Percentiles rank a stretch among this genome's conserved stretches.
Conservation (phyloP, 2,329 filamentous ascomycete genomes). For the Xylaria polymorpha region DNA sequence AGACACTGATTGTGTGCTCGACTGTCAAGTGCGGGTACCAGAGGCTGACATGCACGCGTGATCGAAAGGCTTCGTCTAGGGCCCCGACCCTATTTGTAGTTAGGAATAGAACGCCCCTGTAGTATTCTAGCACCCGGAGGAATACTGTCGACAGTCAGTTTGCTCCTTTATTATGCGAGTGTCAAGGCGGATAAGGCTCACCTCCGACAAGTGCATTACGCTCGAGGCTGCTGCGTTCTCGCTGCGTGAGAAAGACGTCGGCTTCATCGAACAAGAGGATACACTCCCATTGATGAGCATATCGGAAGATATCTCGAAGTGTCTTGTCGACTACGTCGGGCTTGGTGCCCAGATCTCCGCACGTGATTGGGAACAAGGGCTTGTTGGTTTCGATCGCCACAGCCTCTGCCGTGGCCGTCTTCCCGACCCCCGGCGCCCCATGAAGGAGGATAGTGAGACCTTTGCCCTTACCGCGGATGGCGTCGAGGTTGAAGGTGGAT, state of each 20-base stretch:
- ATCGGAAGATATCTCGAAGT: slow-evolving; percentile 18
- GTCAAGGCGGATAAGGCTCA: background rate
- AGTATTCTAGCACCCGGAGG: slow-evolving; percentile 51
- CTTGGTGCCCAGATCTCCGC: too few species aligned
- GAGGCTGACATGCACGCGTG: slow-evolving; percentile 52
- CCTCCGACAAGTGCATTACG: slow-evolving; percentile 14
- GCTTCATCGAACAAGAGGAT: slow-evolving; percentile 41
- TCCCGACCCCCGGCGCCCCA: slow-evolving; percentile 29
- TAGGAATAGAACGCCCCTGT: slow-evolving; percentile 53
- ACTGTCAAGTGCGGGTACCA: slow-evolving; percentile 47
- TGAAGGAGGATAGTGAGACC: slow-evolving; percentile 10
- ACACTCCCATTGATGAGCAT: slow-evolving; percentile 31
- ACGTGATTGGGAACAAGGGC: too few species aligned
- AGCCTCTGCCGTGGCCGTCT: slow-evolving; percentile 31
- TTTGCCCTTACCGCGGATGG: too few species aligned
- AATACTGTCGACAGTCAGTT: background rate
- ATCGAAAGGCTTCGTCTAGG: slow-evolving; percentile 56
- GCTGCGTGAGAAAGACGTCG: slow-evolving; percentile 32
- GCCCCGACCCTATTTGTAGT: slow-evolving; percentile 56
- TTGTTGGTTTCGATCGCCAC: slow-evolving; percentile 2
- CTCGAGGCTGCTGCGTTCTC: slow-evolving; percentile 13
- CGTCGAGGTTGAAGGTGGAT: too few species aligned
- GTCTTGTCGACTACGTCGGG: too few species aligned
- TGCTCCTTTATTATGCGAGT: background rate
- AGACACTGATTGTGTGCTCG: slow-evolving; percentile 24